Evolutionary conservation across 1,139 yeast species (phyloP), one percentile per base, ranked within the genome.

Genomic region (Yamadazyma diddensiae): DNA sequence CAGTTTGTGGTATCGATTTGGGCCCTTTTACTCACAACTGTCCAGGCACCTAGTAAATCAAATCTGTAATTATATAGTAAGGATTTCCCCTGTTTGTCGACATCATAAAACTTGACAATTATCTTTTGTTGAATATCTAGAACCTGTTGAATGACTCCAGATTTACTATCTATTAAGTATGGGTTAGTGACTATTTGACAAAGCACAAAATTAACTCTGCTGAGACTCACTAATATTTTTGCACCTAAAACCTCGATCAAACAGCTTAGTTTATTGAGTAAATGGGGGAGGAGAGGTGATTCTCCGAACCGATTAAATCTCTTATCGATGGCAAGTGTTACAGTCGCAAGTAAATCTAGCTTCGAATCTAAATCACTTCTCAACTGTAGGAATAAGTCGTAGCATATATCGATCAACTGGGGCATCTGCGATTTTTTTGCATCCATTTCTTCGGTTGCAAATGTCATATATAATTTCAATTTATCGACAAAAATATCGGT

Each of bases 401-500:
- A 38, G 5, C 65, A 37, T 9, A 31, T 38, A 1, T 46, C 22
- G 3, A 69, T 55, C 2, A 50, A 47, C 1, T 70, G 65, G 1
- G 73, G 70, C 1, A 69, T 65, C n/a, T n/a, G n/a, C n/a, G n/a
- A n/a, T n/a, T n/a, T n/a, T n/a, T n/a, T n/a, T 0, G 74, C 69
- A n/a, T 61, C 42, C 8, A 20, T 29, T 23, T 31, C 30, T 6
- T 28, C 31, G 26, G 23, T 30, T 13, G 73, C 46, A 38, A 66
- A 73, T 3, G 69, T 47, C 15, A 76, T 46, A 29, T 71, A 58
- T 1, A 64, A 63, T 29, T 46, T 62, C 7, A 65, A 42, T 2
- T 65, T 61, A 8, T 64, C 72, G 37, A 63, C 49, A 31, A 73
- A 70, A n/a, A 75, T 53, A 1, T 56, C 57, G 1, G 45, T 38